These are phyloP conservation scores for Coprinopsis marcescibilis DNA, from an alignment of 768 basidiomycete species.

Conservation along the genomic window DNA sequence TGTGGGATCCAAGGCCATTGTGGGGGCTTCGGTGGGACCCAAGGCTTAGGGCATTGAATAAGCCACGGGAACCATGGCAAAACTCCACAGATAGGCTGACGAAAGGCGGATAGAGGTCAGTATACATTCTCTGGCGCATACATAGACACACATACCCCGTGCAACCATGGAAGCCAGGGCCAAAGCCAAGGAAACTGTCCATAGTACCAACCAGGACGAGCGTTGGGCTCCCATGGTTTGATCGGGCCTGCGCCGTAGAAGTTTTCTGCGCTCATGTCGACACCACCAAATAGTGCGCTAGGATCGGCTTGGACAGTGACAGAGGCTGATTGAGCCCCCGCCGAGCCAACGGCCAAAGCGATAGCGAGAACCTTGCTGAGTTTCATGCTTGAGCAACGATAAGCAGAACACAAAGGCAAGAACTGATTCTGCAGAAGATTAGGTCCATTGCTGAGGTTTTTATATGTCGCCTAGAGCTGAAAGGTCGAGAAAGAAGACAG, in stretches of 20 bases:
- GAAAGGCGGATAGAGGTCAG: too few species aligned
- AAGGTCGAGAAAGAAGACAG: too few species aligned
- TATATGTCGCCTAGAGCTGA: too few species aligned
- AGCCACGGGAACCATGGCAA: conserved; percentile 22
- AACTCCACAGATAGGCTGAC: conserved; percentile 11
- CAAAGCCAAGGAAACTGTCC: conserved; percentile 25
- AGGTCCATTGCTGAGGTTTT: too few species aligned
- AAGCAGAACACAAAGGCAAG: neutral
- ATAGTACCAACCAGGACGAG: conserved; percentile 39
- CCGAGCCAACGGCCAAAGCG: conserved; percentile 3
- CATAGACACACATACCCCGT: conserved; percentile 22
- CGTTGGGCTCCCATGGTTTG: conserved; percentile 28
- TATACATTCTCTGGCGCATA: conserved; percentile 21
- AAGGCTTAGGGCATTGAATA: conserved; percentile 26
- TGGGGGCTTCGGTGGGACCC: conserved; percentile 4
- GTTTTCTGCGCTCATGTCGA: conserved; percentile 26
- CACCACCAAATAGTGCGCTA: conserved; percentile 11
- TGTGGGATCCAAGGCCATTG: conserved; percentile 4
- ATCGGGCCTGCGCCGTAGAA: conserved; percentile 34
- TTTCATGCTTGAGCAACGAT: neutral
- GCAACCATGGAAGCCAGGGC: conserved; percentile 25
- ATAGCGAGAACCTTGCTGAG: neutral
- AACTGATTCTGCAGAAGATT: neutral
- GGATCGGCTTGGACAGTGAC: conserved; percentile 6
- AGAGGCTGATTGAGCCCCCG: neutral